These are phyloP conservation scores for Pythium coloratum DNA, from an alignment of 352 stramenopile species.

Conservation along the genomic window DNA sequence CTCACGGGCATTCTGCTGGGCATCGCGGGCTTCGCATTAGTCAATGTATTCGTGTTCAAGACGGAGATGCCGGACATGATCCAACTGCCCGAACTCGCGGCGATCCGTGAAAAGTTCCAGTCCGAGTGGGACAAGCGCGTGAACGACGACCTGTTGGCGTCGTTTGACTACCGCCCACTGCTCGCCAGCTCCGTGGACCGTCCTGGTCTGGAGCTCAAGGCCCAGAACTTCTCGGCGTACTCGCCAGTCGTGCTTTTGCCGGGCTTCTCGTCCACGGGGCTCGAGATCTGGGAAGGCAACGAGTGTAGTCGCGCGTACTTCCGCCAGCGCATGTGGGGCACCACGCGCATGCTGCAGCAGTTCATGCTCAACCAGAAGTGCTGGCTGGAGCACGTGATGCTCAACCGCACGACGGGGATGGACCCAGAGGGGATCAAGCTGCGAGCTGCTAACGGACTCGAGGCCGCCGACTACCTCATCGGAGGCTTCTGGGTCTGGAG, in stretches of 20 bases:
- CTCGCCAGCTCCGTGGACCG: slow-evolving; percentile 37
- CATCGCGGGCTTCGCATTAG: slow-evolving; percentile 45
- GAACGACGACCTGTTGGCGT: slow-evolving; percentile 60
- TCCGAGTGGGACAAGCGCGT: slow-evolving; percentile 71
- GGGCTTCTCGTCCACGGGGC: slow-evolving; percentile 92
- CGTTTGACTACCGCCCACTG: slow-evolving; percentile 58
- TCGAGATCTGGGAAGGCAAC: slow-evolving; percentile 94
- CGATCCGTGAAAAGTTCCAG: slow-evolving; percentile 60
- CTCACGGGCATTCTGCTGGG: slow-evolving; percentile 57
- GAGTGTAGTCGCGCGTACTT: slow-evolving; percentile 89
- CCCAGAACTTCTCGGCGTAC: slow-evolving; percentile 54
- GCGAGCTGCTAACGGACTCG: slow-evolving; percentile 83
- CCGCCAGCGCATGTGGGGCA: slow-evolving; percentile 93
- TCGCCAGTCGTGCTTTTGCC: slow-evolving; percentile 91
- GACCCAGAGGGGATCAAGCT: slow-evolving; percentile 86
- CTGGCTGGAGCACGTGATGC: slow-evolving; percentile 91
- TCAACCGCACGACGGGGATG: slow-evolving; percentile 88
- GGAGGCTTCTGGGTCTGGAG: slow-evolving; percentile 94
- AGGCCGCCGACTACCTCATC: slow-evolving; percentile 94
- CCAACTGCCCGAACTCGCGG: slow-evolving; percentile 45
- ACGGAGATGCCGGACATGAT: slow-evolving; percentile 43
- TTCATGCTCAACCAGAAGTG: slow-evolving; percentile 91
- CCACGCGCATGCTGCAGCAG: slow-evolving; percentile 84
- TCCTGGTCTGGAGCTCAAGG: slow-evolving; percentile 45
- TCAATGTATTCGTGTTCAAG: slow-evolving; percentile 52